phyloP scores from a whole-genome alignment of 192 early-diverging fungal genomes.

The Jimgerdemannia lactiflua region DNA sequence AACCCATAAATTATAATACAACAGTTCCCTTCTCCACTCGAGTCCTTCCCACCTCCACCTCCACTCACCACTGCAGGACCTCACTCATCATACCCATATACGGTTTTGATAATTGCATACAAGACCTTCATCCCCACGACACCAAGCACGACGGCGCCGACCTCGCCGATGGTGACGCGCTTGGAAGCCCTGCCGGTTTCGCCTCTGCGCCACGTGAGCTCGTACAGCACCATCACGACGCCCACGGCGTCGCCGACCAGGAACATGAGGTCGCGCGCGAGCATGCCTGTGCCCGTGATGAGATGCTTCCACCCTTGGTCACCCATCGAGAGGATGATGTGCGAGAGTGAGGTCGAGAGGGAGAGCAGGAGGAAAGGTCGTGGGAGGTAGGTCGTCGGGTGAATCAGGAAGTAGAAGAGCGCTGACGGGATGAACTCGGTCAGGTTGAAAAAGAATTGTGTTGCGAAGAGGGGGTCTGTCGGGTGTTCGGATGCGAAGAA shows the following conservation, averaged over 20 bases:
- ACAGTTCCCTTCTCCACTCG: no score
- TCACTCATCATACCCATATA: background rate
- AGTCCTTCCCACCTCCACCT: no score
- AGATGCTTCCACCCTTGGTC: conserved; percentile 19
- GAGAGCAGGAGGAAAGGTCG: background rate
- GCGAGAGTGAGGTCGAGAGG: conserved; percentile 2
- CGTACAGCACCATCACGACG: background rate
- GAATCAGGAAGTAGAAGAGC: conserved; percentile 4
- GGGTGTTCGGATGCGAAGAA: background rate
- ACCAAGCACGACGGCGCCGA: background rate
- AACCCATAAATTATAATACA: no score
- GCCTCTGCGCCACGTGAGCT: background rate
- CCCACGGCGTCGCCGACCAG: background rate
- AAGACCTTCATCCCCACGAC: background rate
- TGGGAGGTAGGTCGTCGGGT: background rate
- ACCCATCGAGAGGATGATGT: conserved; percentile 10
- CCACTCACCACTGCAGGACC: no score
- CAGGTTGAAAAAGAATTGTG: conserved; percentile 14
- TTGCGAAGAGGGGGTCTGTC: background rate
- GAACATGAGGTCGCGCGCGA: conserved; percentile 9
- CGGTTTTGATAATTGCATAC: background rate
- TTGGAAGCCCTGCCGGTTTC: background rate
- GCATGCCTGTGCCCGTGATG: conserved; percentile 1
- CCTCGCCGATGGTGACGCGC: background rate
- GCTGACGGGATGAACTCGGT: conserved; percentile 12